Base-by-base conservation (phyloP, 345 rosid species). In the Arabidopsis suecica region DNA sequence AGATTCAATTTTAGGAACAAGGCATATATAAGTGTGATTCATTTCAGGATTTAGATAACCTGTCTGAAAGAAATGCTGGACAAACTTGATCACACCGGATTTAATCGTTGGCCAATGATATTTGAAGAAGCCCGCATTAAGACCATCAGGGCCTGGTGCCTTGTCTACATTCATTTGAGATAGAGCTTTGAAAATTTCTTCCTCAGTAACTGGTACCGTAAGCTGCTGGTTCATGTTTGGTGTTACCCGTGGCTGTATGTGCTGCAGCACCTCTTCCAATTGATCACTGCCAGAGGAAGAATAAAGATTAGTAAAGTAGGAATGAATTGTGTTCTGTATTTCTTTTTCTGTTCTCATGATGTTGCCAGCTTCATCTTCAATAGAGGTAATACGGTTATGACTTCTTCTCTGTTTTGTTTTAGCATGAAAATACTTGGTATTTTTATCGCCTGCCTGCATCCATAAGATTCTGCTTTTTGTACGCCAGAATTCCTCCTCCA, bases 311-410 rank as follows among this genome's bases (percentile, higher is more conserved):
- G 6, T 9, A 1, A 42, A 42, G 12, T 42, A 42, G 0, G n/a
- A 11, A 3, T 11, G n/a, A 0, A 42, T 42, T 0, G 12, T 0
- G 0, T 12, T 0, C 1, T 42, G 16, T 0, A 42, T 12, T 0
- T 42, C n/a, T 13, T 42, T 42, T 2, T 11, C 47, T 42, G 5
- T 12, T 4, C n/a, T n/a, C n/a, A n/a, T 42, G 12, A 42, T 11
- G 7, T 12, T 12, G 1, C 14, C 14, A 1, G 1, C 0, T 11
- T 2, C 45, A 12, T 42, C 47, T 2, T 9, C 6, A 11, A 42
- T 11, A 3, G 47, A 3, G 0, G n/a, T 12, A 4, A 42, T 42
- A 1, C 16, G 47, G 0, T 42, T 42, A 12, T 3, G 11, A 1
- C 6, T 42, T 0, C 47, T 42, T 42, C n/a, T 42, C 5, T 42